Evolutionary conservation across 2,329 filamentous ascomycete genomes (phyloP).

Genomic region (Sclerotinia spermophila): DNA sequence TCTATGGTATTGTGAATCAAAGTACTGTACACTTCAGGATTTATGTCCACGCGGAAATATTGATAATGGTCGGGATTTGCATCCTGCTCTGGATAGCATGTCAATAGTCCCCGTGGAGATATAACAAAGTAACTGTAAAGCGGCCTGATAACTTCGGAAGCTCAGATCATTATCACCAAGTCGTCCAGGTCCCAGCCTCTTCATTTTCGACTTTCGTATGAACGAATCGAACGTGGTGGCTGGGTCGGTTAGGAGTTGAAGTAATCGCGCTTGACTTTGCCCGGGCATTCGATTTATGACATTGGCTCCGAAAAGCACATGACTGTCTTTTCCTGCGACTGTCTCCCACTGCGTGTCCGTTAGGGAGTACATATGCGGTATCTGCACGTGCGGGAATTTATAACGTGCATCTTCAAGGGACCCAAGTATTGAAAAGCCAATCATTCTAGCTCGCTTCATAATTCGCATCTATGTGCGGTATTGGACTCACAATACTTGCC

Average conservation of each 20-base stretch:
- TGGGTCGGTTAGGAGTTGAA: not conserved
- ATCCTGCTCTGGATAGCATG: slow-evolving; percentile 8
- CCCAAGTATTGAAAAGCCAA: slow-evolving; percentile 24
- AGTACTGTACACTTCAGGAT: not conserved
- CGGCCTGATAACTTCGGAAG: not conserved
- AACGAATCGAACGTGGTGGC: slow-evolving; percentile 2
- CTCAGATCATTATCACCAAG: not conserved
- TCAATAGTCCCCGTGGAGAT: not conserved
- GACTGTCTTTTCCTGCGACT: slow-evolving; percentile 23
- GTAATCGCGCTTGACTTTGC: slow-evolving; percentile 1
- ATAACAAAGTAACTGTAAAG: slow-evolving; percentile 11
- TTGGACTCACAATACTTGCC: slow-evolving; percentile 17
- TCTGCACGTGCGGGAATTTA: slow-evolving; percentile 28
- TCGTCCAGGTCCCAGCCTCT: slow-evolving; percentile 11
- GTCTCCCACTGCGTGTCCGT: slow-evolving; percentile 27
- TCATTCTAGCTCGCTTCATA: slow-evolving; percentile 16
- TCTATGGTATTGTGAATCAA: not conserved
- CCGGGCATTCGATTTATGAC: not conserved
- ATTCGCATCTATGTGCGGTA: slow-evolving; percentile 21
- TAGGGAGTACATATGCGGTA: slow-evolving; percentile 23
- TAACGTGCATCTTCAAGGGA: slow-evolving; percentile 22
- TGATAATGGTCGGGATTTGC: not conserved
- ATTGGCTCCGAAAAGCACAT: slow-evolving; percentile 25
- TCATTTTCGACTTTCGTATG: not conserved
- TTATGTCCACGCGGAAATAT: not conserved